Percentiles rank a stretch among this genome's conserved stretches.
Conservation (phyloP, 176 grass and related monocot species). For the Tuctoria greenei region DNA sequence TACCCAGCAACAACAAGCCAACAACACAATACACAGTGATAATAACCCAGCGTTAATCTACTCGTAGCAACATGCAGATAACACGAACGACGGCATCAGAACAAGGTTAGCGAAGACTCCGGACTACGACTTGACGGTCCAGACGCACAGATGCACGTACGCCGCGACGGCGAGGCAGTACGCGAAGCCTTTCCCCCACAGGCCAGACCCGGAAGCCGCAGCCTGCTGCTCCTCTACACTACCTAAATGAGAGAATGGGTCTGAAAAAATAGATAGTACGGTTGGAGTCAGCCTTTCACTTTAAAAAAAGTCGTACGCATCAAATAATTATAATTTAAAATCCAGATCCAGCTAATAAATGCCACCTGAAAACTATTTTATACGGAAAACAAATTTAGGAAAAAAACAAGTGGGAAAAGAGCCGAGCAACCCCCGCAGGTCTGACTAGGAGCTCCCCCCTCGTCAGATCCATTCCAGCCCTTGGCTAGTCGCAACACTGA, state of each 20-base stretch:
- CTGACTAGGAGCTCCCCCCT: background rate
- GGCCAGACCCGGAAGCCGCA: background rate
- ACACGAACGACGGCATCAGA: background rate
- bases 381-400: background rate
- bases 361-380: background rate
- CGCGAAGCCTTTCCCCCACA: background rate
- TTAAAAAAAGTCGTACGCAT: background rate
- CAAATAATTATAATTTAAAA: background rate
- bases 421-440: background rate
- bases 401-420: background rate
- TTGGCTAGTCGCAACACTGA: background rate
- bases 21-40: background rate
- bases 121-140: background rate
- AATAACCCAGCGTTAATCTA: background rate
- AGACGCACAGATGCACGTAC: background rate
- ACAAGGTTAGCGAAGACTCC: background rate
- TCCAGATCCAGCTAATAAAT: background rate
- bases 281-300: no score
- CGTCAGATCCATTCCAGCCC: slow-evolving; percentile 11
- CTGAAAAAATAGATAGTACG: no score
- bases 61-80: background rate
- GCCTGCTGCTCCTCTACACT: background rate
- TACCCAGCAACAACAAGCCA: no score
- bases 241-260: no score
- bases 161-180: background rate